These are phyloP conservation scores for Saksenaea vasiformis DNA, from an alignment of 371 early-diverging fungal genomes.

Conservation along the genomic window DNA sequence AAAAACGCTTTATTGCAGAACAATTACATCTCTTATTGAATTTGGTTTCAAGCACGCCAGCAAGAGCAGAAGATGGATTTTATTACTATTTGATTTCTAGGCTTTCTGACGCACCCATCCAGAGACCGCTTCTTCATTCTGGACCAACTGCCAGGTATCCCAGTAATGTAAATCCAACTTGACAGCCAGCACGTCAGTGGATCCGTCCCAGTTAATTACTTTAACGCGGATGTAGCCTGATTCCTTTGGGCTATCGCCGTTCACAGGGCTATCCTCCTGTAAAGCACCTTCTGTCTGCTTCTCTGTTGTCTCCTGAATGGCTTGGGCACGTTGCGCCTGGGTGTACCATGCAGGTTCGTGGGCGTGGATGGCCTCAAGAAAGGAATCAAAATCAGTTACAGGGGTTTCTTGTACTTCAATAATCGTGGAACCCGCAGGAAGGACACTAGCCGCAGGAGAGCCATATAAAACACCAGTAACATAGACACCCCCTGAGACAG, in stretches of 20 bases:
- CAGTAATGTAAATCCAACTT: conserved; percentile 76
- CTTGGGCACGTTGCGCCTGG: conserved; percentile 32
- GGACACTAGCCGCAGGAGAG: conserved; percentile 62
- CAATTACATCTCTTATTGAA: no score
- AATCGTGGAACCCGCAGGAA: conserved; percentile 49
- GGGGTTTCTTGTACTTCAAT: conserved; percentile 57
- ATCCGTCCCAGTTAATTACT: conserved; percentile 59
- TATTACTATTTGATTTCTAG: conserved; percentile 20
- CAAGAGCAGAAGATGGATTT: no score
- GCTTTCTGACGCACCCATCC: conserved; percentile 59
- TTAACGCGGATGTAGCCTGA: conserved; percentile 72
- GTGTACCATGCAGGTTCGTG: conserved; percentile 25
- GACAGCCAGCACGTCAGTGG: conserved; percentile 64
- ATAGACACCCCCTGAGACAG: conserved; percentile 74
- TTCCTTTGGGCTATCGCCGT: conserved; percentile 44
- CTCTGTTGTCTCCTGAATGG: conserved; percentile 21
- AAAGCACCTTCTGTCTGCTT: conserved; percentile 20
- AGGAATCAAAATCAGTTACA: conserved; percentile 48
- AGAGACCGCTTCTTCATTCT: conserved; percentile 48
- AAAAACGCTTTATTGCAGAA: no score
- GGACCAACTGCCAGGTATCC: conserved; percentile 67
- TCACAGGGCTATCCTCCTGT: conserved; percentile 26
- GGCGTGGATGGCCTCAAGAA: conserved; percentile 50
- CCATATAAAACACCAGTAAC: conserved; percentile 72
- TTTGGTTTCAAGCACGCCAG: no score